A percentile compares a stretch with the other conserved stretches of the same genome.
Conservation (phyloP, 139 green algal species). For the Penium margaritaceum region DNA sequence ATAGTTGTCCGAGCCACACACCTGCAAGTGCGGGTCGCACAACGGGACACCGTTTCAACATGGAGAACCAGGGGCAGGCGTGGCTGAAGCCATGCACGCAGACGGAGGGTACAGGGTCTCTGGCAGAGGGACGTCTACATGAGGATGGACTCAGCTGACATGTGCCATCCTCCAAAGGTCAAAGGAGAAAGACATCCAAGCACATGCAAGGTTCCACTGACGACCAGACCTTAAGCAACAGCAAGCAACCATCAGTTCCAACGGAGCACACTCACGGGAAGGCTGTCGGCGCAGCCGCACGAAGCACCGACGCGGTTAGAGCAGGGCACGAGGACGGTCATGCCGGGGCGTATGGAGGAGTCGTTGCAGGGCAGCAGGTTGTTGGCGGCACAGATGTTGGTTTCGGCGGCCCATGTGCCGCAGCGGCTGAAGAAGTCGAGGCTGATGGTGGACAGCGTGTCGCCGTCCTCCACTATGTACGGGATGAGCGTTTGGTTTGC, state of each 20-base stretch:
- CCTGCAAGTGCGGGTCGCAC: not conserved
- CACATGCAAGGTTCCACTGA: too few species aligned
- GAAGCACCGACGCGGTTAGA: not conserved
- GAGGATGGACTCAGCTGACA: too few species aligned
- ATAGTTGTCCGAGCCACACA: conserved; percentile 13
- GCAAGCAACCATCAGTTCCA: too few species aligned
- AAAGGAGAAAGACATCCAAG: too few species aligned
- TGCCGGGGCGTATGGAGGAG: not conserved
- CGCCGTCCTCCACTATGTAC: conserved; percentile 6
- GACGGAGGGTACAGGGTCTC: too few species aligned
- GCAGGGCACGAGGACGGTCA: not conserved
- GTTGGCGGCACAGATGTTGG: conserved; percentile 4
- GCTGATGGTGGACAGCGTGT: conserved; percentile 12
- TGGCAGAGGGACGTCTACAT: too few species aligned
- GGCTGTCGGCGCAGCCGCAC: too few species aligned
- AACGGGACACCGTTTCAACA: not conserved
- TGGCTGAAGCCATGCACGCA: too few species aligned
- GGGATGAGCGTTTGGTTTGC: conserved; percentile 4
- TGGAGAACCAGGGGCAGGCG: too few species aligned
- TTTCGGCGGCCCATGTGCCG: not conserved
- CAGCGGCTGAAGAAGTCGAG: conserved; percentile 5
- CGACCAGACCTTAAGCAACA: too few species aligned
- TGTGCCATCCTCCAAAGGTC: too few species aligned
- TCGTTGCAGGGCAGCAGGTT: not conserved
- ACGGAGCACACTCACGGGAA: too few species aligned